Evolutionary conservation across 1,284 basidiomycete genomes (phyloP).

Genomic region (Leccinum angustisporum): DNA sequence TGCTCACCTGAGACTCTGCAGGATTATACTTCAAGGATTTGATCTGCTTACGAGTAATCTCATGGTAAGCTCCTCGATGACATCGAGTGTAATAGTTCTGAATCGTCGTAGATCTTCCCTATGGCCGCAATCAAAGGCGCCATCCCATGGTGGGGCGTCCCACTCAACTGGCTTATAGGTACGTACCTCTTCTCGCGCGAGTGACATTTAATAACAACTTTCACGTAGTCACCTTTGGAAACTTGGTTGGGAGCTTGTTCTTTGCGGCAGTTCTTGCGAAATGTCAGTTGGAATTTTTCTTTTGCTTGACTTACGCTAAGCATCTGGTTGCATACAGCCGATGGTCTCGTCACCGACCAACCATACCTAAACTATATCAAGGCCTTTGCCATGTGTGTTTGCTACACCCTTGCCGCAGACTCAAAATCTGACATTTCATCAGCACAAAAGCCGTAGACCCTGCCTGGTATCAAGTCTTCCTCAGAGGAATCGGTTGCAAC

Average conservation of each 20-base stretch:
- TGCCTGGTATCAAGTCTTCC: constrained; percentile 72
- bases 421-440: constrained; percentile 1
- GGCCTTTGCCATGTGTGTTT: constrained; percentile 53
- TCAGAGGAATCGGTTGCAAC: constrained; percentile 77
- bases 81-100: background rate
- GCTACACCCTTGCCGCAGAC: background rate
- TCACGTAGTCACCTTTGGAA: constrained; percentile 63
- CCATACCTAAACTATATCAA: constrained; percentile 58
- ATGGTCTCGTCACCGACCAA: constrained; percentile 54
- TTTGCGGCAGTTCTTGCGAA: constrained; percentile 67
- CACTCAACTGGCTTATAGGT: constrained; percentile 70
- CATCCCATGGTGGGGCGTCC: constrained; percentile 68
- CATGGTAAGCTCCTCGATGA: constrained; percentile 48
- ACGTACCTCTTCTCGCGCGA: background rate
- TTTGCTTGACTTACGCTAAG: background rate
- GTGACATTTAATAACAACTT: constrained; percentile 1
- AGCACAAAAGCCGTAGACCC: constrained; percentile 66
- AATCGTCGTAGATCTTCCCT: constrained; percentile 52
- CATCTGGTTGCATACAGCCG: constrained; percentile 39
- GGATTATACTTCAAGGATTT: constrained; percentile 70
- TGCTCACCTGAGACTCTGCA: constrained; percentile 26
- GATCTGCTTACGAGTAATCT: constrained; percentile 76
- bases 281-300: constrained; percentile 42
- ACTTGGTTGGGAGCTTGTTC: constrained; percentile 69
- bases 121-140: constrained; percentile 63